Evolutionary conservation across 768 basidiomycete species (phyloP).

Genomic region (Hebeloma cylindrosporum): DNA sequence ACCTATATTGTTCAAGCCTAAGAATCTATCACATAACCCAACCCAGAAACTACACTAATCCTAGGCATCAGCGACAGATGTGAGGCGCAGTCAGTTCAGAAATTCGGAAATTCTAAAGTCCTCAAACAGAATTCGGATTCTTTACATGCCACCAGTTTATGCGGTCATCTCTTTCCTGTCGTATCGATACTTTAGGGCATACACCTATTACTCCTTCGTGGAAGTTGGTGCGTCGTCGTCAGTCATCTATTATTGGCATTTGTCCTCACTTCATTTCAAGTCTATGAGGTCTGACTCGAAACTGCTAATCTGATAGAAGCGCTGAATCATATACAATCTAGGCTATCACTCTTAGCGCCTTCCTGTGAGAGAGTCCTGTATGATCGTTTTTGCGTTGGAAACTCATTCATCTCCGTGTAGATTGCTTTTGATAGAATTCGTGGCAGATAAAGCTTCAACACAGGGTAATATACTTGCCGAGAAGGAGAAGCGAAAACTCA

Average conservation of each 20-base stretch:
- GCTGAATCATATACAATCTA: slow-evolving; percentile 24
- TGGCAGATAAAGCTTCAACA: slow-evolving; percentile 66
- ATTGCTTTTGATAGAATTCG: slow-evolving; percentile 61
- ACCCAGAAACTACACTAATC: slow-evolving; percentile 69
- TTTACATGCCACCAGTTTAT: slow-evolving; percentile 85
- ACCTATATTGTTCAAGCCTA: slow-evolving; percentile 2
- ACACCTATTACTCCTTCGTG: slow-evolving; percentile 55
- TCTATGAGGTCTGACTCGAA: slow-evolving; percentile 67
- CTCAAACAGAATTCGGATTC: slow-evolving; percentile 57
- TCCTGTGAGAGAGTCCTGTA: slow-evolving; percentile 55
- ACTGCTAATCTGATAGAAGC: neutral
- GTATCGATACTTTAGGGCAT: slow-evolving; percentile 80
- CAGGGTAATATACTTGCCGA: slow-evolving; percentile 66
- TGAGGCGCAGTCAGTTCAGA: slow-evolving; percentile 31
- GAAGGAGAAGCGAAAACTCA: slow-evolving; percentile 76
- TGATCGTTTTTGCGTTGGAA: neutral
- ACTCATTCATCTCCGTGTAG: slow-evolving; percentile 43
- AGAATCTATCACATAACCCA: neutral
- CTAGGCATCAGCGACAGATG: slow-evolving; percentile 79
- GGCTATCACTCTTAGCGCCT: slow-evolving; percentile 84
- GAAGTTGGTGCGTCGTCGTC: slow-evolving; percentile 37
- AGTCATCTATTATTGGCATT: neutral
- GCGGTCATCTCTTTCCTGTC: slow-evolving; percentile 84
- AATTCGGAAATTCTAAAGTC: neutral
- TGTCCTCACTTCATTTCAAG: slow-evolving; percentile 33